Percentiles rank a stretch among this genome's conserved stretches.
Evolutionary conservation across 495 filamentous ascomycete genomes (phyloP).

Genomic region (Aspergillus campestris): DNA sequence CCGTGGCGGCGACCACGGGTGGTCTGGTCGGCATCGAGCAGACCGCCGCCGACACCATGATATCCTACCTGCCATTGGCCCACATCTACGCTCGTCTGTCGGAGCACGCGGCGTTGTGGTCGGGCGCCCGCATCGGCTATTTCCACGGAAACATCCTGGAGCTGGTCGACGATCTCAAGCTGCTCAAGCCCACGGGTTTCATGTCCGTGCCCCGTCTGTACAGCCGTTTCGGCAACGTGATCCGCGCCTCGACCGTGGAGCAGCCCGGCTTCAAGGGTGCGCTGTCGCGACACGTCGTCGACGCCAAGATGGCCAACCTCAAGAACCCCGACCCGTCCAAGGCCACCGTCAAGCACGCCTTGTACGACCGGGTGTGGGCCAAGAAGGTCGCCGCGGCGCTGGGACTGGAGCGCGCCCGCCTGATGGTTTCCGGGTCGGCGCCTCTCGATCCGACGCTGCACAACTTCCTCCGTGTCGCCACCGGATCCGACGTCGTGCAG

Average conservation of each 20-base stretch:
- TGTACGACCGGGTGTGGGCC: constrained; percentile 93
- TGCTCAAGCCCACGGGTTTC: constrained; percentile 73
- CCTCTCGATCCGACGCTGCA: constrained; percentile 84
- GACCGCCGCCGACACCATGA: constrained; percentile 46
- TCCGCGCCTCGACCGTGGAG: constrained; percentile 70
- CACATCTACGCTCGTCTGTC: constrained; percentile 86
- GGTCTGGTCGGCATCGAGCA: constrained; percentile 46
- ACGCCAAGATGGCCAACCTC: constrained; percentile 71
- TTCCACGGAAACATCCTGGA: constrained; percentile 89
- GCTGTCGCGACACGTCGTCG: constrained; percentile 69
- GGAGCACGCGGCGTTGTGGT: constrained; percentile 67
- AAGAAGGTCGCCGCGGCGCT: constrained; percentile 75
- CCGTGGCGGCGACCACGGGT: constrained; percentile 60
- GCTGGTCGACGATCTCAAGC: constrained; percentile 85
- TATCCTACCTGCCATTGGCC: constrained; percentile 88
- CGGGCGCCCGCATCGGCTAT: constrained; percentile 75
- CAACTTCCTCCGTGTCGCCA: constrained; percentile 76
- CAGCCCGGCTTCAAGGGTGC: constrained; percentile 74
- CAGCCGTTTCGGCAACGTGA: constrained; percentile 79
- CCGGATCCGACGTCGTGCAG: constrained; percentile 73
- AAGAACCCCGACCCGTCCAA: constrained; percentile 56
- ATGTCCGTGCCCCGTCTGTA: constrained; percentile 86
- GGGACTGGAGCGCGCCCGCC: constrained; percentile 63
- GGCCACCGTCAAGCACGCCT: constrained; percentile 69
- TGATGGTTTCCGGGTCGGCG: constrained; percentile 83